Base-by-base conservation (phyloP, 768 basidiomycete species). In the Crucibulum laeve region DNA sequence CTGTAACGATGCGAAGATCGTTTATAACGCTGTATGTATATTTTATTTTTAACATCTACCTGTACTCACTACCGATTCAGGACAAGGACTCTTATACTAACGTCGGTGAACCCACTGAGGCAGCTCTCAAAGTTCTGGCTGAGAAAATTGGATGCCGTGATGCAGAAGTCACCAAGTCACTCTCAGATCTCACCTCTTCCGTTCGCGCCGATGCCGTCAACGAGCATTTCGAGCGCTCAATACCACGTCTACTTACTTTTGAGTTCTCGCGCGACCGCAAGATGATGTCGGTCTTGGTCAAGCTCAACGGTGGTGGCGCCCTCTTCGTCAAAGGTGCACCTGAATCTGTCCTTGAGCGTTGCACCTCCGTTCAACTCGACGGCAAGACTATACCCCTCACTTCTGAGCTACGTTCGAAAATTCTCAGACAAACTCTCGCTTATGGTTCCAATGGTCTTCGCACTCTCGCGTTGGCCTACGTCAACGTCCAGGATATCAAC, bases 191-290 rank as follows among this genome's bases (percentile, higher is more conserved):
- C 18, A 59, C 78, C 2, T 76, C 76, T 28, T 62, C 71, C 14
- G 68, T 65, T 26, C 87, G 94, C 42, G 84, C 87, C 40, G 89
- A 79, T 52, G 91, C 86, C 25, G 75, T 97, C 67, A 93, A 87
- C 70, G 84, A 88, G 25, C 74, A 82, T 63, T 84, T 91, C 61
- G 91, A 92, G 51, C 69, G 71, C 41, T 71, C 68, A 13, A 84
- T 91, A 57, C 72, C 82, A 14, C 84, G 93, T 45, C 76, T 96
- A 11, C 69, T 96, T 53, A 99, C 94, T 5, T 95, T 99, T 63
- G 95, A 99, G 63, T 98, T 99, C 67, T 91, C 93, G 17, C 84
- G 95, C 15, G 95, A 98, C 65, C 87, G 95, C 58, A 99, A 97
- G 69, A 95, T 94, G 82, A 98, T 98, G 95, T 96, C 95, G 17